These are phyloP conservation scores for Neopestalotiopsis rosae DNA, from an alignment of 2,329 filamentous ascomycete species.

Conservation along the genomic window DNA sequence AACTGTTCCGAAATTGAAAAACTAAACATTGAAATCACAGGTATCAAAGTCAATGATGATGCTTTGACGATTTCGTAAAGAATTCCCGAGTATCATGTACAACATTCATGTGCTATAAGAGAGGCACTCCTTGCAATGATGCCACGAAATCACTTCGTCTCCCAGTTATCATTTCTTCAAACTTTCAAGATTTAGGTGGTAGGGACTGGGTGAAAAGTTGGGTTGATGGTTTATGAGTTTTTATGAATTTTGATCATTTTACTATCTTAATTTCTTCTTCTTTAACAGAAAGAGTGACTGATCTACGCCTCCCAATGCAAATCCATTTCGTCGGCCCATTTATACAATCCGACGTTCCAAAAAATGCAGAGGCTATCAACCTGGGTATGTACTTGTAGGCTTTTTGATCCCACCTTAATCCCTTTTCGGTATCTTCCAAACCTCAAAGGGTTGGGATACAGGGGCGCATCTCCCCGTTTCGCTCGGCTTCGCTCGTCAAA, in stretches of 20 bases:
- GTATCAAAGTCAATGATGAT: conserved; percentile 8
- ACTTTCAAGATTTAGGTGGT: no score
- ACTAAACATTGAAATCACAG: neutral
- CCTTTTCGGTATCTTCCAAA: neutral
- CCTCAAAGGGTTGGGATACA: neutral
- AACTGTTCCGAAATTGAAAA: no score
- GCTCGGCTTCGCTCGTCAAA: neutral
- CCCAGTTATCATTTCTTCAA: no score
- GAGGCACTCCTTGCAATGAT: no score
- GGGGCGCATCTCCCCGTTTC: neutral
- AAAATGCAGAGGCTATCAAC: neutral
- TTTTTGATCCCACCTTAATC: neutral
- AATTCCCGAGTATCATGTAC: no score
- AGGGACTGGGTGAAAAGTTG: no score
- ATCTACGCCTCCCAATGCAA: neutral
- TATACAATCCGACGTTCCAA: conserved; percentile 11
- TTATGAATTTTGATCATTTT: neutral
- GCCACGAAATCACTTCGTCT: no score
- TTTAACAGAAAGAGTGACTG: neutral
- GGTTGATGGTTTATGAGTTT: neutral
- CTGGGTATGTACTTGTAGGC: neutral
- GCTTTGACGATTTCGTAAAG: neutral
- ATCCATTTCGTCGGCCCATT: conserved; percentile 11
- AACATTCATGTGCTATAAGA: no score
- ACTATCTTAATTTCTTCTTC: neutral